These are phyloP conservation scores for Botrytis paeoniae DNA, from an alignment of 2,329 filamentous ascomycete genomes.

Conservation along the genomic window DNA sequence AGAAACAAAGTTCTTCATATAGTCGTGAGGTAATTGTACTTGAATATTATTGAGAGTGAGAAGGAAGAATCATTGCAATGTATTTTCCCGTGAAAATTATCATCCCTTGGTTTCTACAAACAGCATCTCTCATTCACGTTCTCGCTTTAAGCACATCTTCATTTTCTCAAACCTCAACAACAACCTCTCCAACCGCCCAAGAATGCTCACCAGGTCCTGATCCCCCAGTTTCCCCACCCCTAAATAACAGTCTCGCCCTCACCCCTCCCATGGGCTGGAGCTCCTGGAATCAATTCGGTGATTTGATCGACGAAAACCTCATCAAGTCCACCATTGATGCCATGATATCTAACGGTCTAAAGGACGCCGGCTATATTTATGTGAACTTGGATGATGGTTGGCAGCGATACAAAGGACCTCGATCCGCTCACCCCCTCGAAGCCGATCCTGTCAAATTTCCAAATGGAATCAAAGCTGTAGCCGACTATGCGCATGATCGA, in stretches of 20 bases:
- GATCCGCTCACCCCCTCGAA: neutral
- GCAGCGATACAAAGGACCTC: neutral
- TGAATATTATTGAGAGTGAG: neutral
- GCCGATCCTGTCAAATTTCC: constrained; percentile 6
- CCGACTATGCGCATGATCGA: neutral
- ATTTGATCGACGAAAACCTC: constrained; percentile 43
- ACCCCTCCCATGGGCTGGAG: constrained; percentile 50
- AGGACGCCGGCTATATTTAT: neutral
- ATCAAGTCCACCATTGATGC: neutral
- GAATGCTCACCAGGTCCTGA: neutral
- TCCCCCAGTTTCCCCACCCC: neutral
- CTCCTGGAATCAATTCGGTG: constrained; percentile 52
- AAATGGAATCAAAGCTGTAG: constrained; percentile 1
- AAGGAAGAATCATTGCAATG: neutral
- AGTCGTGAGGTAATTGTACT: neutral
- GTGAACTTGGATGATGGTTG: constrained; percentile 10
- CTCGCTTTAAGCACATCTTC: neutral
- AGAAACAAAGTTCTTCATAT: too few species aligned
- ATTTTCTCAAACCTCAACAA: neutral
- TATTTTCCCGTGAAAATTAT: neutral
- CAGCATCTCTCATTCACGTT: neutral
- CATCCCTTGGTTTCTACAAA: neutral
- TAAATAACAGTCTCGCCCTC: constrained; percentile 40
- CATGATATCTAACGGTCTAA: neutral
- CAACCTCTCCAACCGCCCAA: neutral